Evolutionary conservation across 1,284 basidiomycete species (phyloP), one percentile per base, ranked within the genome.

Genomic region (Melampsora occidentalis): DNA sequence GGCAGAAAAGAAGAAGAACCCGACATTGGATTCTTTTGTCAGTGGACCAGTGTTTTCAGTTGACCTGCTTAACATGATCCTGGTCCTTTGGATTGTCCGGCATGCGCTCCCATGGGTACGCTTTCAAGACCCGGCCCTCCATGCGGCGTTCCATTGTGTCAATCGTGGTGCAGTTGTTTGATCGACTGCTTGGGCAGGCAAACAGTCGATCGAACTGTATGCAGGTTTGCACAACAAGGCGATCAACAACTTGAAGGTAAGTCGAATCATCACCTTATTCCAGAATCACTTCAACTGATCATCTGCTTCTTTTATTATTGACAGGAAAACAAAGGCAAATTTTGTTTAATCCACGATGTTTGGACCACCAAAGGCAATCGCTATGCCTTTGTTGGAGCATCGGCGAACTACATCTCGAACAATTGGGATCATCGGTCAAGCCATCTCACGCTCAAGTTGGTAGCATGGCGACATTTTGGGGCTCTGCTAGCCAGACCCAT

Each of bases 321-420:
- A 46, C 4, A n/a, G 49, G 67, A 39, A 31, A 22, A 53, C 5
- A 69, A 69, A 33, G 9, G 31, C 35, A 57, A 69, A 53, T 33
- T 53, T 14, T 53, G 48, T 20, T 33, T 28, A 5, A 69, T 69
- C 25, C 67, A 69, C 35, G 39, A 69, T 25, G 51, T 69, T 39
- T 57, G 68, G 67, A 53, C 42, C 9, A 69, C 67, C 10, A 69
- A 69, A 33, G 67, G 67, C 5, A 69, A 69, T 22, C 51, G 46
- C 49, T 39, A 59, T 33, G 51, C 25, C 5, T 69, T 69, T 33
- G 42, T 69, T 31, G 51, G 68, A 12, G 46, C 46, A 31, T 22
- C 51, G 0, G 51, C 51, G 3, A 35, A 51, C 22, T 69, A 69
- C 16, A 33, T 69, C 22, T 14, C 25, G 2, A 28, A 69, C 25